Evolutionary conservation across 805 yeast species (phyloP), one percentile per base, ranked within the genome.

Genomic region (Wickerhamomyces canadensis): DNA sequence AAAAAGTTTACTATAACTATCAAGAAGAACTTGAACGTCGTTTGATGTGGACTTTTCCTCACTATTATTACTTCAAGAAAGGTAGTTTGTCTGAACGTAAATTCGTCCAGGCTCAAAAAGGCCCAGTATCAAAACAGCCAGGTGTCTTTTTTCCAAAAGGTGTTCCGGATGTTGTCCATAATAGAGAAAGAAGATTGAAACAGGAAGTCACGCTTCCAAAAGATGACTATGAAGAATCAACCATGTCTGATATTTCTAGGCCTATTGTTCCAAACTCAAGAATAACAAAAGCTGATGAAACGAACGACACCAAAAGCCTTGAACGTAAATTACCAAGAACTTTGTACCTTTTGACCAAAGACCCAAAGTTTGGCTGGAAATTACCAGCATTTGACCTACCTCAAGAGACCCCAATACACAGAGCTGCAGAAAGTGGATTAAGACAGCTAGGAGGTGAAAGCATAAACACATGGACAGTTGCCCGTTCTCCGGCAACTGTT

Each of bases 11-110:
- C 61, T 85, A 83, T 57, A 67, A 77, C 37, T 93, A 93, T 59
- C 95, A 89, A 61, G 75, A 78, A 35, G 95, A 85, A 58, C 70
- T 93, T 38, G 89, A 88, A 68, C 80, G 80, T 55, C 74, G 98
- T 52, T 70, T 93, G 48, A 88, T 89, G 95, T 88, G 96, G 96
- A 88, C 98, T 0, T 93, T 93, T 61, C 98, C 98, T 5, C 79
- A 82, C 50, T 87, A 87, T 75, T 89, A 78, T 57, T 93, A 89
- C 65, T 93, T 80, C 67, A 85, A 83, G 55, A 80, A 76, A 51
- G 98, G 98, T 44, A 82, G 97, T 1, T 68, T 93, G 44, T 77
- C 95, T 4, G 96, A 87, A 58, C 84, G 87, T 57, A 76, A 76
- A 49, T 91, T 78, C 62, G 64, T 80, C 36, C 76, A 78, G 49